Base-by-base conservation (phyloP, 106 monocot genomes). In the Triglochin maritima region DNA sequence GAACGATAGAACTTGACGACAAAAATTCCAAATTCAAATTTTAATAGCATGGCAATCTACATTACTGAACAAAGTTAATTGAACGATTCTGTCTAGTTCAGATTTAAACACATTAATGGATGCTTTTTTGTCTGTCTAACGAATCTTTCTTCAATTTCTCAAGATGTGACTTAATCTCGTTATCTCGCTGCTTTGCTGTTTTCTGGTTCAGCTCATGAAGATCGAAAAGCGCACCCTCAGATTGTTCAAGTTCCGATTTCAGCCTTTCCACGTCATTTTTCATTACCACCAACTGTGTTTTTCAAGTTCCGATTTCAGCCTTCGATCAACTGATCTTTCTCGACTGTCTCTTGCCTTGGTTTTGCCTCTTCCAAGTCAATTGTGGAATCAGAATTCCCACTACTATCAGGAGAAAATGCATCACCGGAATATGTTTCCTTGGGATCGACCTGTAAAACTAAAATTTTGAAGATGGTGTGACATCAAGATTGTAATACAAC, bases 111-210 rank as follows among this genome's bases (percentile, higher is more conserved):
- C 56, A 43, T 78, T 72, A 16, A 48, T 51, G 67, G 68, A 65
- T 44, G 67, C 61, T n/a, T 68, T 78, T 72, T 72, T 67, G 72
- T 17, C 62, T 72, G 15, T 72, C 72, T 55, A 13, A 59, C 44
- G 56, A 29, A 67, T 72, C 78, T 47, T 72, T 68, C 72, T 78
- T 72, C 47, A 68, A 56, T 68, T 78, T 72, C 53, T 78, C 72
- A 44, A 78, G 16, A 55, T 67, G 47, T n/a, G 14, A 8, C 60
- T 68, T 78, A 56, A 78, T 41, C 9, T 53, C 51, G 41, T 78
- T 68, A 17, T 78, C 78, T 58, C 43, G 72, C 44, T 78, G 43
- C 1, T 49, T 7, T 45, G 62, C 57, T 14, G 17, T 67, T 46
- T 72, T 78, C 60, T 6, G 47, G 44, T 66, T 68, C 54, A 68